These are phyloP conservation scores for Lumnitzera littorea DNA, from an alignment of 345 rosid genomes.

Conservation along the genomic window DNA sequence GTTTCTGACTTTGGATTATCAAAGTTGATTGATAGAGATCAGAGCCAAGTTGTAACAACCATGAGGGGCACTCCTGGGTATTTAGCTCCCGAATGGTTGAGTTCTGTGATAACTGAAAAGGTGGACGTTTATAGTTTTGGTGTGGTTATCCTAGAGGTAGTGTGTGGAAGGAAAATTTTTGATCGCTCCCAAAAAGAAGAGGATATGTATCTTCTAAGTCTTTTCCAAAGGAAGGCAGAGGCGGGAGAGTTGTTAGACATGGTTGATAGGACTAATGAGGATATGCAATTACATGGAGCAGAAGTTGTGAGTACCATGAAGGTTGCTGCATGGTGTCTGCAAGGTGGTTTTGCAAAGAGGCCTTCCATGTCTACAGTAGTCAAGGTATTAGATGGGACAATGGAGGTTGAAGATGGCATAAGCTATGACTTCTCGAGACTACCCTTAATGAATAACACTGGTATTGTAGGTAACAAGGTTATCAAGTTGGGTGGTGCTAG, in stretches of 20 bases:
- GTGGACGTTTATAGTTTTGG: slow-evolving; percentile 7
- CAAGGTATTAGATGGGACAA: slow-evolving; percentile 16
- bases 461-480: too few species aligned
- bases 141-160: slow-evolving; percentile 2
- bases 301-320: slow-evolving; percentile 22
- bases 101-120: slow-evolving; percentile 6
- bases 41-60: slow-evolving; percentile 6
- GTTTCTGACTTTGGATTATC: slow-evolving; percentile 13
- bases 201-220: slow-evolving; percentile 2
- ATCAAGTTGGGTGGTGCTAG: too few species aligned
- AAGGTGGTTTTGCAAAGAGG: slow-evolving; percentile 12
- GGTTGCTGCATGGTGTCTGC: slow-evolving; percentile 28
- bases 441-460: too few species aligned
- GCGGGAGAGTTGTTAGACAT: slow-evolving; percentile 9
- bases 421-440: not conserved
- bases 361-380: not conserved
- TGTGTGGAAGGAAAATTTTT: slow-evolving; percentile 7
- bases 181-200: not conserved
- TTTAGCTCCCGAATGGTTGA: slow-evolving; percentile 1
- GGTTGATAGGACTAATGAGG: slow-evolving; percentile 7
- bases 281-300: slow-evolving; percentile 10
- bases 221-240: slow-evolving; percentile 7
- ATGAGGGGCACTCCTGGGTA: slow-evolving; percentile 10
- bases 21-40: slow-evolving; percentile 7
- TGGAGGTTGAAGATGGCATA: slow-evolving; percentile 1